These are phyloP conservation scores for Stachybotrys echinatus DNA, from an alignment of 2,329 filamentous ascomycete genomes.

Conservation along the genomic window DNA sequence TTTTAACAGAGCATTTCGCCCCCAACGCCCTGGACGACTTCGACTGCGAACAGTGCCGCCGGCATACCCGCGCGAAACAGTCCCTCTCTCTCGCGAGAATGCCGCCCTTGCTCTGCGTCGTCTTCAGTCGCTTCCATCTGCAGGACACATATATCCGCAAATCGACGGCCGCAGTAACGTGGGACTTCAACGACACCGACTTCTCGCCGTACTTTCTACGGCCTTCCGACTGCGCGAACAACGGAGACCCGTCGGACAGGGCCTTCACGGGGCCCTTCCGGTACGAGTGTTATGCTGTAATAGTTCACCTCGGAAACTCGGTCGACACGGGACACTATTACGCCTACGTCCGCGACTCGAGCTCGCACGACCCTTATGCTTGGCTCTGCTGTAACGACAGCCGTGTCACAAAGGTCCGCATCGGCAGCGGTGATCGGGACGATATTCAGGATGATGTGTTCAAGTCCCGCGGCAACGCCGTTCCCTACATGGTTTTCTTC, in stretches of 20 bases:
- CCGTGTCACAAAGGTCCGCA: slow-evolving; percentile 32
- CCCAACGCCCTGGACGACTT: slow-evolving; percentile 64
- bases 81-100: slow-evolving; percentile 71
- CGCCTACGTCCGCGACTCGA: slow-evolving; percentile 58
- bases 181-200: slow-evolving; percentile 67
- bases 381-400: slow-evolving; percentile 49
- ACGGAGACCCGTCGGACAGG: slow-evolving; percentile 26
- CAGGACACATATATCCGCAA: slow-evolving; percentile 47
- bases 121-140: slow-evolving; percentile 58
- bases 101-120: slow-evolving; percentile 72
- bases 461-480: slow-evolving; percentile 27
- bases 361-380: slow-evolving; percentile 32
- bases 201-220: slow-evolving; percentile 39
- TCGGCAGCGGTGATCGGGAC: slow-evolving; percentile 27
- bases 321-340: slow-evolving; percentile 77
- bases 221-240: slow-evolving; percentile 22
- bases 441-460: slow-evolving; percentile 34
- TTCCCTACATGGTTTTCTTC: slow-evolving; percentile 44
- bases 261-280: slow-evolving; percentile 52
- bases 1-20: slow-evolving; percentile 63
- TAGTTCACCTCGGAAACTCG: slow-evolving; percentile 66
- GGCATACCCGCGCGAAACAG: slow-evolving; percentile 61
- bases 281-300: slow-evolving; percentile 84
- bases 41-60: slow-evolving; percentile 71
- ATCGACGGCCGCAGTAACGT: slow-evolving; percentile 66